These are phyloP conservation scores for Colletotrichum chlorophyti DNA, from an alignment of 2,329 filamentous ascomycete genomes.

Conservation along the genomic window DNA sequence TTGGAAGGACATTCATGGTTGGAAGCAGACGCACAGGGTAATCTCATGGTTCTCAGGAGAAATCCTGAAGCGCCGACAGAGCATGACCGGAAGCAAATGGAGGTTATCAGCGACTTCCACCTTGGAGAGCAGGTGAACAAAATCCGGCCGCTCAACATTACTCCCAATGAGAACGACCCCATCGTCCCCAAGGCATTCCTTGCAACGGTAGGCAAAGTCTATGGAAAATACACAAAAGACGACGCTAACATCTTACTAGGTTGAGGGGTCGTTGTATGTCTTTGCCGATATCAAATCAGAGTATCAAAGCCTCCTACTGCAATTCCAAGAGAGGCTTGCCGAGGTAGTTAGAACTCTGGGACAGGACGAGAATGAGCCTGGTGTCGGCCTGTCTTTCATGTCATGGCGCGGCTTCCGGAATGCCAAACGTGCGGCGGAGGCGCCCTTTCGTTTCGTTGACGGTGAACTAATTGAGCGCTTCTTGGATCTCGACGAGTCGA, in stretches of 20 bases:
- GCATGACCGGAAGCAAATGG: slow-evolving; percentile 74
- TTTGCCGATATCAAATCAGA: slow-evolving; percentile 78
- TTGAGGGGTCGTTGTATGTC: slow-evolving; percentile 91
- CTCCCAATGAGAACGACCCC: slow-evolving; percentile 67
- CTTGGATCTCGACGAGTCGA: slow-evolving; percentile 69
- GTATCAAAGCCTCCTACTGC: slow-evolving; percentile 81
- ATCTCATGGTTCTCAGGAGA: slow-evolving; percentile 79
- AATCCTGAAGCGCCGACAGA: slow-evolving; percentile 76
- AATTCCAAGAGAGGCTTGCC: slow-evolving; percentile 77
- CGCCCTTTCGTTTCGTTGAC: slow-evolving; percentile 88
- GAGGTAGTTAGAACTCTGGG: slow-evolving; percentile 73
- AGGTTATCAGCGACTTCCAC: slow-evolving; percentile 80
- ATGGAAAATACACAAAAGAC: not conserved
- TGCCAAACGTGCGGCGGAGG: slow-evolving; percentile 71
- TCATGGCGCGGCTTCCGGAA: slow-evolving; percentile 85
- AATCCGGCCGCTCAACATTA: slow-evolving; percentile 77
- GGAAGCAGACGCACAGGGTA: slow-evolving; percentile 86
- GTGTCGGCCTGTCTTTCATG: slow-evolving; percentile 58
- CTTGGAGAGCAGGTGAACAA: slow-evolving; percentile 94
- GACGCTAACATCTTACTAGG: slow-evolving; percentile 54
- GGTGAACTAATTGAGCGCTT: slow-evolving; percentile 91
- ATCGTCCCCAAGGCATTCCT: slow-evolving; percentile 86
- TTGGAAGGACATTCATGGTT: slow-evolving; percentile 79
- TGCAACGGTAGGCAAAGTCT: slow-evolving; percentile 73
- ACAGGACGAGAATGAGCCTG: slow-evolving; percentile 56